A percentile compares a stretch with the other conserved stretches of the same genome.
Evolutionary conservation across 1,284 basidiomycete species (phyloP).

Genomic region (Neolentinus lepideus): DNA sequence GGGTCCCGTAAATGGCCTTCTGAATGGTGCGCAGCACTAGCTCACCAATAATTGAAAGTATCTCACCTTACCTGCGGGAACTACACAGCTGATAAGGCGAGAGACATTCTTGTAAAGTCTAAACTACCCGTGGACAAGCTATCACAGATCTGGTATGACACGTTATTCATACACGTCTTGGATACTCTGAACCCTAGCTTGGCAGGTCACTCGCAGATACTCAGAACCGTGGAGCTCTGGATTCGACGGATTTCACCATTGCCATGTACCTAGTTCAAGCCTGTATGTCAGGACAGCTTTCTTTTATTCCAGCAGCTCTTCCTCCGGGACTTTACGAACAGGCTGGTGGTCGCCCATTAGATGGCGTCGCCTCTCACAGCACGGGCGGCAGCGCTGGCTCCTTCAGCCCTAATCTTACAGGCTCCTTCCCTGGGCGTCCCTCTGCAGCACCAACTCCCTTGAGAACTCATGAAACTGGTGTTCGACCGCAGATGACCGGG

Average conservation of each 20-base stretch:
- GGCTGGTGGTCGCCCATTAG: conserved; percentile 43
- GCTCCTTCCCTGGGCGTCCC: conserved; percentile 28
- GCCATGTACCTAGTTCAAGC: conserved; percentile 97
- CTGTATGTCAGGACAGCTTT: conserved; percentile 77
- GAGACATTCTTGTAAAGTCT: conserved; percentile 91
- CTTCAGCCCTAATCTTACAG: conserved; percentile 39
- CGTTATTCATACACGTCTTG: background rate
- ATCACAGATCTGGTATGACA: conserved; percentile 84
- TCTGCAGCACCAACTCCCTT: conserved; percentile 49
- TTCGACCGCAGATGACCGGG: conserved; percentile 39
- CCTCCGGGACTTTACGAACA: conserved; percentile 92
- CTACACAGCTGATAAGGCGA: conserved; percentile 76
- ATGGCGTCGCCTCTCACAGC: conserved; percentile 43
- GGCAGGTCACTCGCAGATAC: conserved; percentile 91
- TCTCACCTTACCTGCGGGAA: background rate
- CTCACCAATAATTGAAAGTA: conserved; percentile 4
- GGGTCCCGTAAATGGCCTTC: conserved; percentile 69
- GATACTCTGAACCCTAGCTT: background rate
- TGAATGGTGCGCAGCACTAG: conserved; percentile 49
- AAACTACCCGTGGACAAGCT: conserved; percentile 87
- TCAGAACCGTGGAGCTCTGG: conserved; percentile 85
- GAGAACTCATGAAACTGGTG: conserved; percentile 42
- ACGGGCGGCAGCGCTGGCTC: conserved; percentile 51
- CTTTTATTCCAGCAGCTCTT: conserved; percentile 70
- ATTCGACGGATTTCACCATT: conserved; percentile 90